These are phyloP conservation scores for Hypoxylon sp. DNA, from an alignment of 2,329 filamentous ascomycete species.

Conservation along the genomic window DNA sequence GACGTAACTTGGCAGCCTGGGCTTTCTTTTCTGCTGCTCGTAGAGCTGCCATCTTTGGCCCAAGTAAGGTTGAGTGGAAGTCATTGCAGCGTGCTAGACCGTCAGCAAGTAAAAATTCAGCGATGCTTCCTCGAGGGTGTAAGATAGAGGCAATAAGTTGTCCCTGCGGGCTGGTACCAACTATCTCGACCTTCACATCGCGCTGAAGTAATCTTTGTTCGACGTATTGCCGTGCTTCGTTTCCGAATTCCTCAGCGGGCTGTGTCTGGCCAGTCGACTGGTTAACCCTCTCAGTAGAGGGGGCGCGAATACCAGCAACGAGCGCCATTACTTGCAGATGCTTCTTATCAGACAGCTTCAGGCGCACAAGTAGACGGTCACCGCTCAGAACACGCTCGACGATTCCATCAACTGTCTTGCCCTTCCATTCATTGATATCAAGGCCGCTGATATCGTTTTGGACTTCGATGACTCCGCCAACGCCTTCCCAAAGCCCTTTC, in stretches of 20 bases:
- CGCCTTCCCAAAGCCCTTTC: constrained; percentile 85
- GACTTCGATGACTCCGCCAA: constrained; percentile 78
- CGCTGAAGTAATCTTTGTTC: constrained; percentile 90
- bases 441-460: constrained; percentile 85
- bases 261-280: constrained; percentile 84
- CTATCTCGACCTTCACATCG: constrained; percentile 83
- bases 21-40: constrained; percentile 90
- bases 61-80: constrained; percentile 93
- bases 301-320: constrained; percentile 89
- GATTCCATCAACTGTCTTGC: constrained; percentile 85
- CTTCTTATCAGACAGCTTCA: constrained; percentile 84
- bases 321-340: constrained; percentile 92
- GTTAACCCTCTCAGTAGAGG: constrained; percentile 88
- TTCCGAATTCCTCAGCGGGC: constrained; percentile 88
- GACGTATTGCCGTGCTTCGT: constrained; percentile 90
- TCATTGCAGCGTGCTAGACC: constrained; percentile 94
- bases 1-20: constrained; percentile 79
- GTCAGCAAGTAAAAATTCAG: constrained; percentile 88
- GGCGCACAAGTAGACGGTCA: constrained; percentile 87
- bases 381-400: constrained; percentile 93
- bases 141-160: constrained; percentile 90
- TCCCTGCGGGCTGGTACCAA: constrained; percentile 90
- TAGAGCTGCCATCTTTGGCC: constrained; percentile 86
- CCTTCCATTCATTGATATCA: constrained; percentile 88
- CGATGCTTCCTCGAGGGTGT: constrained; percentile 93